Evolutionary conservation across 2,329 filamentous ascomycete species (phyloP).

Genomic region (Alternaria rosae): DNA sequence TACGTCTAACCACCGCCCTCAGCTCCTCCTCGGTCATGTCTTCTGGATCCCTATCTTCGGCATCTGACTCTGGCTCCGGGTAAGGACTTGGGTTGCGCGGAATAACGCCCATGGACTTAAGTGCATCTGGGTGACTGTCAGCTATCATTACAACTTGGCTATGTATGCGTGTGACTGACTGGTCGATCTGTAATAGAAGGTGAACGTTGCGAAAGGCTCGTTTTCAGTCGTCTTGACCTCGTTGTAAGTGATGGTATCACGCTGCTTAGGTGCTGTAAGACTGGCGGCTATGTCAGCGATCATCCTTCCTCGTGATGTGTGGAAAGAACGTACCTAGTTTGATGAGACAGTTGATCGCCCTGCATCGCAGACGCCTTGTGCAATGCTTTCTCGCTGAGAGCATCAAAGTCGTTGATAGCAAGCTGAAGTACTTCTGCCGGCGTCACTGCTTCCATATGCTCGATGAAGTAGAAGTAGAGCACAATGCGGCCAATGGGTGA

Average conservation of each 20-base stretch:
- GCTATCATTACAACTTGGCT: not conserved
- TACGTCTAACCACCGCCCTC: not conserved
- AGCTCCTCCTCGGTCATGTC: not conserved
- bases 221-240: not conserved
- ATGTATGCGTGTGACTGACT: not conserved
- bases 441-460: not conserved
- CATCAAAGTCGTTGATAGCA: not conserved
- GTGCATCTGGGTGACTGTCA: not conserved
- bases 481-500: not conserved
- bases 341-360: not conserved
- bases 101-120: not conserved
- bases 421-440: not conserved
- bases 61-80: not conserved
- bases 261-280: not conserved
- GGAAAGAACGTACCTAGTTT: not conserved
- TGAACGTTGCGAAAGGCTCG: not conserved
- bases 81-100: not conserved
- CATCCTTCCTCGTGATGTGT: not conserved
- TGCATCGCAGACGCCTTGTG: not conserved
- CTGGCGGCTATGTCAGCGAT: not conserved
- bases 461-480: slow-evolving; percentile 7
- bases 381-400: not conserved
- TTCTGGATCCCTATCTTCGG: not conserved
- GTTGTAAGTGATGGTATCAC: not conserved
- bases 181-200: not conserved